phyloP scores from a whole-genome alignment of 805 yeast genomes.

The Tetrapisispora fleetii region DNA sequence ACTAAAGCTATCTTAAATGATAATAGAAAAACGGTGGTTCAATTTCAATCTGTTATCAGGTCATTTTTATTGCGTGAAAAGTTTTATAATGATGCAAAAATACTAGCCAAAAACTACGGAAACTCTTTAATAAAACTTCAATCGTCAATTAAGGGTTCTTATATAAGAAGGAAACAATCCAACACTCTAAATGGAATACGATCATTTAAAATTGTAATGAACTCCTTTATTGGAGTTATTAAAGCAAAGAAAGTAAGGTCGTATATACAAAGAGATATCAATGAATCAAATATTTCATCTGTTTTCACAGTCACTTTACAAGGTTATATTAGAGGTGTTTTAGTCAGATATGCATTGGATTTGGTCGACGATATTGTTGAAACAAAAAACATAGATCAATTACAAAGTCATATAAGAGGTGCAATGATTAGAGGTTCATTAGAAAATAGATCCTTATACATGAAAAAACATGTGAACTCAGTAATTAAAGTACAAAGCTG shows the following conservation, averaged over 20 bases:
- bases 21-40: not conserved
- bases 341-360: slow-evolving; percentile 48
- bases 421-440: slow-evolving; percentile 31
- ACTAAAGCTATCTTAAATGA: not conserved
- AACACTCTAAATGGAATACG: slow-evolving; percentile 19
- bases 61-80: slow-evolving; percentile 1
- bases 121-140: slow-evolving; percentile 34
- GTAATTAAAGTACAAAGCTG: slow-evolving; percentile 67
- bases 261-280: not conserved
- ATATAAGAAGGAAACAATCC: not conserved
- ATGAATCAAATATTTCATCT: not conserved
- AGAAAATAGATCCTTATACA: slow-evolving; percentile 35
- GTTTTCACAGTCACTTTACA: slow-evolving; percentile 39
- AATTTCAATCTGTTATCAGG: slow-evolving; percentile 22
- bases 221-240: slow-evolving; percentile 8
- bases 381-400: slow-evolving; percentile 28
- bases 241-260: slow-evolving; percentile 7
- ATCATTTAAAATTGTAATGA: slow-evolving; percentile 2
- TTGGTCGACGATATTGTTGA: slow-evolving; percentile 44
- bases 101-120: not conserved
- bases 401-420: slow-evolving; percentile 55
- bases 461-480: slow-evolving; percentile 43
- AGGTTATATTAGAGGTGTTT: slow-evolving; percentile 52
- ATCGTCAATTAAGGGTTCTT: slow-evolving; percentile 44
- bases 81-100: not conserved